A percentile compares a stretch with the other conserved stretches of the same genome.
Conservation (phyloP, 345 rosid genomes). For the Acer negundo region DNA sequence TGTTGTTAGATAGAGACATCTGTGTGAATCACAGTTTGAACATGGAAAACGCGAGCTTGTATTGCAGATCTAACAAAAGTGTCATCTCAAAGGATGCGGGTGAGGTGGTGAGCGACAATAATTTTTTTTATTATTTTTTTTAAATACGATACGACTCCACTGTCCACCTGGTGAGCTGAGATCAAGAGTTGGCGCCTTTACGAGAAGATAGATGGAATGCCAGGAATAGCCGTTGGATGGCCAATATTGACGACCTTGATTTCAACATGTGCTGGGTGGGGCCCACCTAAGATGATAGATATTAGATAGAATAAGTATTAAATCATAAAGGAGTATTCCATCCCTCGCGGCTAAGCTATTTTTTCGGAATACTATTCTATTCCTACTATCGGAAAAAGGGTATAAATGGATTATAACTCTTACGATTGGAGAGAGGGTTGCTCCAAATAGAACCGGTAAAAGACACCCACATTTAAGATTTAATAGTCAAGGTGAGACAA, state of each 20-base stretch:
- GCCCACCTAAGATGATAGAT: background rate
- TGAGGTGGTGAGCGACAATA: background rate
- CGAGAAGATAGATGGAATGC: background rate
- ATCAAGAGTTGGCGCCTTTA: background rate
- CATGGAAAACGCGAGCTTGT: conserved; percentile 12
- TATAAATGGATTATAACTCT: no score
- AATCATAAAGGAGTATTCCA: background rate
- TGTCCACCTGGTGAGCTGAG: no score
- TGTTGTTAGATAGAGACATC: background rate
- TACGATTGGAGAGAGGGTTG: no score
- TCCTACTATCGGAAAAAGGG: no score
- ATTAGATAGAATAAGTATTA: background rate
- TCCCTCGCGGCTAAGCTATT: background rate
- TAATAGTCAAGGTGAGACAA: no score
- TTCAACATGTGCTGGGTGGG: background rate
- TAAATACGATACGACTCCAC: no score
- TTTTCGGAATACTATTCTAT: no score
- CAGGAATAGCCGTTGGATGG: conserved; percentile 9
- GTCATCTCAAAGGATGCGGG: background rate
- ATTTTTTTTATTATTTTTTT: no score
- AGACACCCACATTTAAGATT: no score
- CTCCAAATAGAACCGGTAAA: no score
- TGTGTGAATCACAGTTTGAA: background rate
- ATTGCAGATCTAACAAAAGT: conserved; percentile 24
- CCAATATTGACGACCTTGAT: background rate